Conservation (phyloP, 192 early-diverging fungal species). For the Gigaspora rosea region DNA sequence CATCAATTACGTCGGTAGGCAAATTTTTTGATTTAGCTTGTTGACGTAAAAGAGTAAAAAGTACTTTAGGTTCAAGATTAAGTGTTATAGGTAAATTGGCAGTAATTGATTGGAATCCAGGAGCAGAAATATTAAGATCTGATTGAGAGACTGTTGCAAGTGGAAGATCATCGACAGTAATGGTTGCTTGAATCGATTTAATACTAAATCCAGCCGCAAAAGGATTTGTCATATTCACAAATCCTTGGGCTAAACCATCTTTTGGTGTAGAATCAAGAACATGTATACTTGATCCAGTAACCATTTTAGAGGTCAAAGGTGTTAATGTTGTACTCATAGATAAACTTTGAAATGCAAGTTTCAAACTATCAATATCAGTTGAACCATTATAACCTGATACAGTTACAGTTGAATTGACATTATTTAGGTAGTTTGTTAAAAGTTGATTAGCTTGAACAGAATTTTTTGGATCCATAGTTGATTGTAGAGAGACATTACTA, state of each 20-base stretch:
- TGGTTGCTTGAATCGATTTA: conserved; percentile 48
- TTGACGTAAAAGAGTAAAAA: conserved; percentile 40
- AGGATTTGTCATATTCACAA: conserved; percentile 57
- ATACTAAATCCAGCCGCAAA: conserved; percentile 54
- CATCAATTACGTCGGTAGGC: conserved; percentile 40
- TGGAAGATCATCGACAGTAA: conserved; percentile 43
- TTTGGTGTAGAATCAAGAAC: conserved; percentile 45
- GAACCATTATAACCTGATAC: conserved; percentile 49
- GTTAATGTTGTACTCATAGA: conserved; percentile 50
- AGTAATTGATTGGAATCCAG: background rate
- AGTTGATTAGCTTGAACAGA: conserved; percentile 47
- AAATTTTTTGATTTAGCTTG: conserved; percentile 35
- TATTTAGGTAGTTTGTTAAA: conserved; percentile 53
- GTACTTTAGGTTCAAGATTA: conserved; percentile 42
- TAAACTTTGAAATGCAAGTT: conserved; percentile 45
- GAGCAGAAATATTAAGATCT: background rate
- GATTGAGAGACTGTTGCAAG: conserved; percentile 43
- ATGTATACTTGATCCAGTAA: conserved; percentile 44
- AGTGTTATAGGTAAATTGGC: conserved; percentile 32
- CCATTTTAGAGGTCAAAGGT: conserved; percentile 47
- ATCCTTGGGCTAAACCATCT: conserved; percentile 48
- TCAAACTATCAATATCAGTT: conserved; percentile 50
- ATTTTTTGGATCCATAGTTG: conserved; percentile 51
- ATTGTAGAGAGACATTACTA: conserved; percentile 45
- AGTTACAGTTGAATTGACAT: conserved; percentile 42